Evolutionary conservation across 2,329 filamentous ascomycete species (phyloP), one percentile per base, ranked within the genome.

Genomic region (Diplodia intermedia): DNA sequence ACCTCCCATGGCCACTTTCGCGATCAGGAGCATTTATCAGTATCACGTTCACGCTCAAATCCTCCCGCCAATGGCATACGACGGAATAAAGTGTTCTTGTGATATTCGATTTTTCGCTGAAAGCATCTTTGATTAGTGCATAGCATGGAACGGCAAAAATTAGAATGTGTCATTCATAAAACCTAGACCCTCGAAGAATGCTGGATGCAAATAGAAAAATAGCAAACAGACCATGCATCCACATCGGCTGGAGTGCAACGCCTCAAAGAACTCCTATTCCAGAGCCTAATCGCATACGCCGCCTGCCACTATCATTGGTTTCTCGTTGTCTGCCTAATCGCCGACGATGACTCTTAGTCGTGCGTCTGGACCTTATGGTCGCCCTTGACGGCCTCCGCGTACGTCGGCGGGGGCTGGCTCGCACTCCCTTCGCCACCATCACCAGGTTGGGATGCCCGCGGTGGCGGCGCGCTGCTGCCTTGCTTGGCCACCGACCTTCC

Each of bases 341-440:
- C n/a, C 15, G 18, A 2, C 12, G n/a, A 7, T 18, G 11, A n/a
- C 26, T 2, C 29, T 62, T 26, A 63, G 12, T 63, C 49, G 20
- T 62, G 50, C 9, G 66, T 71, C 70, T 98, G 95, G 62, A 97
- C 85, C 86, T 98, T 98, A 80, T 97, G 82, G 77, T 98, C 94
- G 1, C 92, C 93, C 74, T 90, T 90, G 69, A 97, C 90, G 57
- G 93, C 94, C 80, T 97, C 92, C 18, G 91, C 91, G 79, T 98
- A 98, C 15, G 90, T 92, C 4, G 95, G 94, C 52, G 94, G 94
- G 47, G 81, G 79, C 38, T 87, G 83, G 76, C 70, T 80, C 79
- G 71, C 65, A 57, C 73, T 63, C 18, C 50, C 68, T 61, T 69
- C 54, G 68, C 79, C 66, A 40, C 38, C 23, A 47, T 47, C 43